A percentile compares a stretch with the other conserved stretches of the same genome.
Evolutionary conservation across 75 land plant genomes (phyloP).

Genomic region (Adiantum capillusveneris): DNA sequence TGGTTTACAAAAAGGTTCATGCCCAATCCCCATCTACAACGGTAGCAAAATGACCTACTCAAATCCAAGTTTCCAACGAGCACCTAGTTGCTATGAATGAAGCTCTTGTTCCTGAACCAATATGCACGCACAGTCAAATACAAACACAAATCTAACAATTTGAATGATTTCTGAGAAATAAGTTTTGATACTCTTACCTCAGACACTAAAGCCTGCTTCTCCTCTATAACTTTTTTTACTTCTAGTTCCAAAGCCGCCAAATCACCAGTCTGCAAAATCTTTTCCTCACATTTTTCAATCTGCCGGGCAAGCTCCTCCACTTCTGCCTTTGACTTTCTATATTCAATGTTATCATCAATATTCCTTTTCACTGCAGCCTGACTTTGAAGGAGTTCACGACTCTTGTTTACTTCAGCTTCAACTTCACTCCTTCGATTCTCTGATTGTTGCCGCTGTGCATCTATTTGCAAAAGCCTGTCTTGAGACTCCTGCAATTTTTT

Average conservation of each 20-base stretch:
- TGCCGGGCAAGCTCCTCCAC: conserved; percentile 55
- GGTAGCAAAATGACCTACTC: too few species aligned
- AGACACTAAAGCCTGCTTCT: conserved; percentile 67
- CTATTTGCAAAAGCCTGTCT: conserved; percentile 39
- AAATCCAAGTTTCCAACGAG: too few species aligned
- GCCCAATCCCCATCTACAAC: too few species aligned
- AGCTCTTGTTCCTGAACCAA: too few species aligned
- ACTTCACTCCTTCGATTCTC: conserved; percentile 45
- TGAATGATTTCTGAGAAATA: not conserved
- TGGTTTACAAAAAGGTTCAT: too few species aligned
- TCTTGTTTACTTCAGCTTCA: conserved; percentile 38
- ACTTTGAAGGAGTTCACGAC: conserved; percentile 36
- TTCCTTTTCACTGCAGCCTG: conserved; percentile 75
- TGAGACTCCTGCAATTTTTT: conserved; percentile 52
- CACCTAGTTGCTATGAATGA: too few species aligned
- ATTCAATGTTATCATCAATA: conserved; percentile 83
- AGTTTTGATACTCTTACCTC: conserved; percentile 52
- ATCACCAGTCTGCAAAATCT: conserved; percentile 54
- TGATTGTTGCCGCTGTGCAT: conserved; percentile 53
- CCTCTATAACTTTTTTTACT: conserved; percentile 43
- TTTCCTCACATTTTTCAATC: conserved; percentile 64
- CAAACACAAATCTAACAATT: too few species aligned
- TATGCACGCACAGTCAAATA: too few species aligned
- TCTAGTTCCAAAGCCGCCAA: conserved; percentile 52
- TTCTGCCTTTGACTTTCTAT: conserved; percentile 58